Base-by-base conservation (phyloP, 805 yeast species). In the Isabelozyma gotoi region DNA sequence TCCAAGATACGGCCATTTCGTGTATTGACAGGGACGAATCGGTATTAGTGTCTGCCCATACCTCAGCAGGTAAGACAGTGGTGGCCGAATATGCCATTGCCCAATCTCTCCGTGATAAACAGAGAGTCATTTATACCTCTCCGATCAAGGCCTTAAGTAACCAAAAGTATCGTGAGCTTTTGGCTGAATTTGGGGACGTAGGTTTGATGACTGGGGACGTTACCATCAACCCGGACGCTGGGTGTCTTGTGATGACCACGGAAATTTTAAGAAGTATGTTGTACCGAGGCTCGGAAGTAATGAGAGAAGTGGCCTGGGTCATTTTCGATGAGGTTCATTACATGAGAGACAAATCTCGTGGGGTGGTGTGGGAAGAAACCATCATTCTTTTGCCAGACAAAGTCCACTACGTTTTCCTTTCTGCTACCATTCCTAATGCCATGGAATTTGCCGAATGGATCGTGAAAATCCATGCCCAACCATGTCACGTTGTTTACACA, bases 341-440 rank as follows among this genome's bases (percentile, higher is more conserved):
- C 67, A 94, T 94, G 95, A 84, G 97, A 70, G 99, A 94, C 64
- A 85, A 89, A 55, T 94, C 90, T 53, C 82, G 99, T 70, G 99
- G 99, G 64, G 99, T 94, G 41, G 99, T 94, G 29, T 94, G 99
- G 99, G 99, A 94, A 69, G 99, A 94, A 67, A 92, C 98, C 12
- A 92, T 94, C 51, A 94, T 94, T 45, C 72, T 94, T 60, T 74
- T 94, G 35, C 99, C 99, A 3, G 97, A 95, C 56, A 91, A 91
- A 73, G 97, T 94, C 14, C 92, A 87, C 52, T 89, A 91, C 58
- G 97, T 92, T 3, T 88, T 92, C 57, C 69, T 92, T 50, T 90
- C 97, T 11, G 98, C 98, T 39, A 92, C 99, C 1, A 92, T 92
- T 53, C 99, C 99, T 19, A 92, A 92, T 62, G 97, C 98, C 1